Conservation (phyloP, 2,329 filamentous ascomycete genomes). For the Pseudocercospora cruenta region DNA sequence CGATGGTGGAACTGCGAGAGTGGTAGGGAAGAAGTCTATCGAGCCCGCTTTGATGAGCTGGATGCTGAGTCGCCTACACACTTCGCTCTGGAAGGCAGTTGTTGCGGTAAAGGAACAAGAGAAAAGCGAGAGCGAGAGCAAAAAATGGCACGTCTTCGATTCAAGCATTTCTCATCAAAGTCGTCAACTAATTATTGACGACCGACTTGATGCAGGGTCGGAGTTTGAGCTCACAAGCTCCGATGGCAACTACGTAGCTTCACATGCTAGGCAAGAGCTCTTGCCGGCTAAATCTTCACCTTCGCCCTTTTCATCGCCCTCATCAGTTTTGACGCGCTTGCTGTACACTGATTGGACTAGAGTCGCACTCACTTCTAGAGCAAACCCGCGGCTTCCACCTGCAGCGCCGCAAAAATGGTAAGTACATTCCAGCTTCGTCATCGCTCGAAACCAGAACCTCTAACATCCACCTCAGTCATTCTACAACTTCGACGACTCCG, state of each 20-base stretch:
- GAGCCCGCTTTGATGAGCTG: background rate
- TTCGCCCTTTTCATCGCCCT: background rate
- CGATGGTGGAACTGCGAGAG: background rate
- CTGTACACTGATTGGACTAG: background rate
- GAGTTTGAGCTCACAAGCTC: background rate
- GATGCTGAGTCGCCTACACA: background rate
- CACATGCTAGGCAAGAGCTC: conserved; percentile 6
- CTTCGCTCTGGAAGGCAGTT: background rate
- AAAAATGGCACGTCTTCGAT: too few relatives aligned
- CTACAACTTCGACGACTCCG: conserved; percentile 55
- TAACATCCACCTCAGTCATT: conserved; percentile 26
- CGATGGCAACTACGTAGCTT: conserved; percentile 3
- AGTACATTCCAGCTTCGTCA: background rate
- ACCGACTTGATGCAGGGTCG: background rate
- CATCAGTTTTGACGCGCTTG: background rate
- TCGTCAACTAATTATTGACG: background rate
- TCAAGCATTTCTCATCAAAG: too few relatives aligned
- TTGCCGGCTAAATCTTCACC: background rate
- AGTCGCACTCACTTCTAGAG: background rate
- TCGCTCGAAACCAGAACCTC: background rate
- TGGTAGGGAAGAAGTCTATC: background rate
- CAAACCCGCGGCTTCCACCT: background rate
- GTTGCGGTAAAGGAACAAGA: too few relatives aligned
- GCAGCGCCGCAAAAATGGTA: conserved; percentile 3
- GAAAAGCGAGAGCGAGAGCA: too few relatives aligned